These are phyloP conservation scores for Cryphonectria carpinicola DNA, from an alignment of 2,329 filamentous ascomycete genomes.

Conservation along the genomic window DNA sequence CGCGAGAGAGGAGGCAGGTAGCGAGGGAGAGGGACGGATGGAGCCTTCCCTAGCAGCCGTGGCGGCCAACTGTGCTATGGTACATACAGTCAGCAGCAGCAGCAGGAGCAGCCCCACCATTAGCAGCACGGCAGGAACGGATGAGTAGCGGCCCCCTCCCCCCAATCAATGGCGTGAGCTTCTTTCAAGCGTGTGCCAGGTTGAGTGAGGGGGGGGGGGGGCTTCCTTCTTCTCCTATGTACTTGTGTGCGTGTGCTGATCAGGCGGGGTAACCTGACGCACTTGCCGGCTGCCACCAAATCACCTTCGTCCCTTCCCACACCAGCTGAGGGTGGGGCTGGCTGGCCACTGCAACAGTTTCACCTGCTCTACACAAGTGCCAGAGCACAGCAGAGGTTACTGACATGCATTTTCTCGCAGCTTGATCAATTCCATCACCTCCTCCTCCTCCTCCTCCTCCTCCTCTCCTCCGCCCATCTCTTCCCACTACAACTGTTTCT, in stretches of 20 bases:
- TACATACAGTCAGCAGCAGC: not conserved
- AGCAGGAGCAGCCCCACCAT: not conserved
- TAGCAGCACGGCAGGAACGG: slow-evolving; percentile 7
- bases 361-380: not conserved
- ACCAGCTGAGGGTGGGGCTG: not conserved
- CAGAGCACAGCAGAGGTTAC: not conserved
- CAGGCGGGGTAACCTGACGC: slow-evolving; percentile 10
- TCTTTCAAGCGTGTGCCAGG: not conserved
- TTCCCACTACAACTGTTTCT: not conserved
- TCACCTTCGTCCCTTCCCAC: not conserved
- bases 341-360: not conserved
- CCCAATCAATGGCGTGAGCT: slow-evolving; percentile 23
- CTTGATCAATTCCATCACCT: not conserved
- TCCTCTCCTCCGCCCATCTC: not conserved
- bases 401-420: not conserved
- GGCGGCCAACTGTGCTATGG: not conserved
- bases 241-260: not conserved
- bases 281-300: not conserved
- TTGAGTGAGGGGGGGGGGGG: not conserved
- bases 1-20: slow-evolving; percentile 6
- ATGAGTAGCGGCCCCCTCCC: not conserved
- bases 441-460: not conserved
- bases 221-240: slow-evolving; percentile 9
- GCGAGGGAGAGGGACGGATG: not conserved
- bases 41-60: not conserved